Conservation (phyloP, 805 yeast genomes). For the Torulaspora microellipsoides region DNA sequence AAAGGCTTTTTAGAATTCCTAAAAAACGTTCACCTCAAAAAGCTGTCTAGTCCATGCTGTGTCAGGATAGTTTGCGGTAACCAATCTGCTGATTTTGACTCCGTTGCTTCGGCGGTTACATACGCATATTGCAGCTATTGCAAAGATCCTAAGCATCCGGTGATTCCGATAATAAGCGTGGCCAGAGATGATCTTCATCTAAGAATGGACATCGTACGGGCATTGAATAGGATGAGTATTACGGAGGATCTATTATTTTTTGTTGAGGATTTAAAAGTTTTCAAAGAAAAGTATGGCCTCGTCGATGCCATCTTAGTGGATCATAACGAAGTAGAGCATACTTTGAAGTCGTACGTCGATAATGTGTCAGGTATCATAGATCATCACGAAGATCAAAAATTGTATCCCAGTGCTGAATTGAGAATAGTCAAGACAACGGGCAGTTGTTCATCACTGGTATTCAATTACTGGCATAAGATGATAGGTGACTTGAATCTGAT, state of each 20-base stretch:
- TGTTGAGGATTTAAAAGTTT: constrained; percentile 55
- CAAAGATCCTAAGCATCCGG: constrained; percentile 30
- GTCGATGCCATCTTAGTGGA: constrained; percentile 66
- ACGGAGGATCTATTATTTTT: constrained; percentile 50
- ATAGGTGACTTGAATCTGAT: constrained; percentile 15
- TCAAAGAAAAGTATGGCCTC: constrained; percentile 18
- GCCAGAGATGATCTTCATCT: constrained; percentile 58
- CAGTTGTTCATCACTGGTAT: constrained; percentile 74
- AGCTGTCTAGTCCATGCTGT: constrained; percentile 2
- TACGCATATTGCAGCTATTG: constrained; percentile 48
- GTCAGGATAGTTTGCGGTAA: constrained; percentile 49
- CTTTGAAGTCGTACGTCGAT: constrained; percentile 28
- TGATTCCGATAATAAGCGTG: constrained; percentile 75
- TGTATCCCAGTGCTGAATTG: constrained; percentile 50
- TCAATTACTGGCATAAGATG: constrained; percentile 48
- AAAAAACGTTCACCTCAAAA: constrained; percentile 6
- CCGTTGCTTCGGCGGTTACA: constrained; percentile 70
- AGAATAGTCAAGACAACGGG: constrained; percentile 61
- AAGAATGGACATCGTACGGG: constrained; percentile 63
- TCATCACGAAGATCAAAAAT: constrained; percentile 75
- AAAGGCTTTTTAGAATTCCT: constrained; percentile 11
- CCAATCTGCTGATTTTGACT: constrained; percentile 86
- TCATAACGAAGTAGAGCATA: constrained; percentile 67
- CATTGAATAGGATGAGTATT: constrained; percentile 47
- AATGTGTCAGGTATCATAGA: constrained; percentile 65